Base-by-base conservation (phyloP, 2,329 filamentous ascomycete genomes). In the Cercospora zeina region DNA sequence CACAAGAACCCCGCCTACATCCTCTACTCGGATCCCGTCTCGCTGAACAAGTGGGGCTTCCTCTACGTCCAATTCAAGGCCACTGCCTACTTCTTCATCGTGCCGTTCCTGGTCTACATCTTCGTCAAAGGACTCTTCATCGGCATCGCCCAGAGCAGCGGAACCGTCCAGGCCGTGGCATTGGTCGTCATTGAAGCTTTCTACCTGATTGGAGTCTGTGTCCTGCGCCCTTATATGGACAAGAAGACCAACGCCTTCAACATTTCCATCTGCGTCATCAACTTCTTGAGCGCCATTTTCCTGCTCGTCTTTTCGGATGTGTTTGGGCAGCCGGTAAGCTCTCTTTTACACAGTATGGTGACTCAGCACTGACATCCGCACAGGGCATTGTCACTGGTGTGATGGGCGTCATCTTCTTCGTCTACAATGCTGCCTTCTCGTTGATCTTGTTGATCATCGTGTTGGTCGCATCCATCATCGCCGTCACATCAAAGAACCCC, bases 161-260 rank as follows among this genome's bases (percentile, higher is more conserved):
- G 87, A 33, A 84, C 85, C 4, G 87, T 88, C 19, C 92, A 96
- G 77, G 91, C 91, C 9, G 82, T 97, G 62, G 90, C 88, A 14
- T 83, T 97, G 62, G 81, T 97, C 42, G 81, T 97, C 63, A 86
- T 97, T 61, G 93, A 97, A 77, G 88, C 88, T 1, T 85, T 78
- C 57, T 88, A 89, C 69, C 82, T 97, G 61, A 89, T 96, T 70
- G 86, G 79, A 21, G 87, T 91, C 60, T 89, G 87, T 63, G 88
- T 96, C 58, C 80, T 97, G 68, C 88, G 91, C 63, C 93, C 93
- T 16, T 97, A 91, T 89, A 97, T 97, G 93, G 93, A 97, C 82
- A 96, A 96, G 86, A 93, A 93, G 80, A 96, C 91, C 65, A 97
- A 97, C 77, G 88, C 88, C 53, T 96, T 96, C 83, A 97, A 97